Conservation (phyloP, 305 asterid species). For the Stenogyne calaminthoides region DNA sequence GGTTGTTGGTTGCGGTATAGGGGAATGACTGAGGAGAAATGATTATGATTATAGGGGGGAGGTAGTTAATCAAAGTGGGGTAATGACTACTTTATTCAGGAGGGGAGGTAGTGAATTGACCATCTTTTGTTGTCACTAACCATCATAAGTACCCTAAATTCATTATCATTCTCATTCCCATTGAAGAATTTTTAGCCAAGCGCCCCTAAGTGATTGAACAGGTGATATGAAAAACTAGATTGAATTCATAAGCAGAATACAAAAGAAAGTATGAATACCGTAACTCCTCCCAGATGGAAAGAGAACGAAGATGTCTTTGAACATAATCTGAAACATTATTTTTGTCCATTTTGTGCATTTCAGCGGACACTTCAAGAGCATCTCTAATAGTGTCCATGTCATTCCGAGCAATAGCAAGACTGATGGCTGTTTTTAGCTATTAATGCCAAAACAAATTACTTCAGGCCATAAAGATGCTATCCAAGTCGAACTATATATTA, state of each 20-base stretch:
- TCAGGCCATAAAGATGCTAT: constrained; percentile 26
- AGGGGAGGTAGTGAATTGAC: no score
- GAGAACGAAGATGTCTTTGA: constrained; percentile 90
- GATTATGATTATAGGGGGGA: no score
- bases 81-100: no score
- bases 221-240: not conserved
- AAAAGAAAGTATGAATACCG: constrained; percentile 57
- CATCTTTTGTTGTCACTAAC: no score
- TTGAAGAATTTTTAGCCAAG: no score
- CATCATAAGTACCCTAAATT: no score
- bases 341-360: constrained; percentile 80
- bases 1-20: no score
- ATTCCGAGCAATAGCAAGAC: constrained; percentile 84
- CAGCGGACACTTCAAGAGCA: constrained; percentile 98
- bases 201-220: not conserved
- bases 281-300: constrained; percentile 91
- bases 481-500: constrained; percentile 27
- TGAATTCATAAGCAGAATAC: constrained; percentile 13
- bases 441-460: constrained; percentile 29
- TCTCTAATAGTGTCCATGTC: constrained; percentile 95
- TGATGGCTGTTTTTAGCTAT: constrained; percentile 87
- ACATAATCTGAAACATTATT: constrained; percentile 83
- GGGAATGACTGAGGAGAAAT: no score
- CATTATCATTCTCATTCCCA: no score
- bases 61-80: no score